Evolutionary conservation across 257 asterid genomes (phyloP).

Genomic region (Echium plantagineum): DNA sequence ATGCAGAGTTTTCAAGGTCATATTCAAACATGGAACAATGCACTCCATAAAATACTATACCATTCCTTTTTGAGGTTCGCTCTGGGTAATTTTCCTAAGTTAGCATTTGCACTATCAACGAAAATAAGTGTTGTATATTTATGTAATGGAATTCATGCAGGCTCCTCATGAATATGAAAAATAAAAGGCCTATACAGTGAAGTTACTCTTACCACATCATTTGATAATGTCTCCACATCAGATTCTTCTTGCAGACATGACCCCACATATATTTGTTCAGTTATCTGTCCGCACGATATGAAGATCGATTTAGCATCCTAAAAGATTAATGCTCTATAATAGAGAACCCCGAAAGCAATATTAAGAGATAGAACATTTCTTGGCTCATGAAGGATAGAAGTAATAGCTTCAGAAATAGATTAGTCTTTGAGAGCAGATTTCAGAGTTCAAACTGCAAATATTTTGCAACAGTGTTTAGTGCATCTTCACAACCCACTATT

Average conservation of each 20-base stretch:
- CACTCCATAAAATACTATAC: slow-evolving; percentile 1
- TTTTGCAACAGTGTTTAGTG: not conserved
- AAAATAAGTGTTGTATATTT: not conserved
- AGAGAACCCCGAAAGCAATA: not conserved
- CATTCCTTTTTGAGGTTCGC: not conserved
- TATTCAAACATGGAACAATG: slow-evolving; percentile 15
- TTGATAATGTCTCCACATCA: slow-evolving; percentile 58
- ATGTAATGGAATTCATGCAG: slow-evolving; percentile 2
- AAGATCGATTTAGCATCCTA: slow-evolving; percentile 7
- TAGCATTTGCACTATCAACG: not conserved
- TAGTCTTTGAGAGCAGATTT: not conserved
- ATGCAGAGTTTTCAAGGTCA: slow-evolving; percentile 17
- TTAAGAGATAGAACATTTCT: not conserved
- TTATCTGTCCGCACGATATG: slow-evolving; percentile 41
- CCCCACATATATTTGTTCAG: slow-evolving; percentile 92
- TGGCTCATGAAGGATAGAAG: not conserved
- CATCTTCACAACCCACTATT: not conserved
- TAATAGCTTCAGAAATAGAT: not conserved
- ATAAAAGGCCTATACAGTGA: not conserved
- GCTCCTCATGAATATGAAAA: not conserved
- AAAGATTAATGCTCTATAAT: not conserved
- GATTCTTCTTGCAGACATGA: slow-evolving; percentile 83
- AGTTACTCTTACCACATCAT: slow-evolving; percentile 42
- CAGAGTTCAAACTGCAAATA: not conserved
- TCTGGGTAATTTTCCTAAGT: no score